Base-by-base conservation (phyloP, 2,329 filamentous ascomycete genomes). In the Dothidotthia symphoricarpi region DNA sequence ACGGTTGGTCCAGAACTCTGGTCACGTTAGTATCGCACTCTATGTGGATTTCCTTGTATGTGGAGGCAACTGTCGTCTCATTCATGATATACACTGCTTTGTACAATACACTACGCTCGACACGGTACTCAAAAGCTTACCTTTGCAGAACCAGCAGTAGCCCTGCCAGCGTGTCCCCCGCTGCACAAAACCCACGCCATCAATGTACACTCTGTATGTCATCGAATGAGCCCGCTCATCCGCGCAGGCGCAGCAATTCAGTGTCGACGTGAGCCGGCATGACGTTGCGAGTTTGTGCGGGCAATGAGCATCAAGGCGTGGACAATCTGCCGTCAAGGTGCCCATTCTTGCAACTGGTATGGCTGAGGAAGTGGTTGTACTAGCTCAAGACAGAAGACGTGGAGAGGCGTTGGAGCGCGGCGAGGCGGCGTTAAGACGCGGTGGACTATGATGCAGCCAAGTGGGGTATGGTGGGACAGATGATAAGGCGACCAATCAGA, bases 81-180 rank as follows among this genome's bases (percentile, higher is more conserved):
- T n/a, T n/a, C n/a, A n/a, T n/a, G n/a, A n/a, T n/a, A n/a, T n/a
- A n/a, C n/a, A n/a, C n/a, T n/a, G n/a, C n/a, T n/a, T n/a, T n/a
- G n/a, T n/a, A n/a, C n/a, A n/a, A n/a, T n/a, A n/a, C n/a, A n/a
- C n/a, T n/a, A n/a, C n/a, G n/a, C n/a, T n/a, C n/a, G n/a, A n/a
- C n/a, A n/a, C n/a, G n/a, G n/a, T n/a, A n/a, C n/a, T n/a, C n/a
- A n/a, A n/a, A n/a, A 35, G 31, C 27, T 11, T 46, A 66, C 68
- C 65, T 56, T 72, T 71, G 45, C 73, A 76, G 47, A 69, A 73
- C 72, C 72, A 75, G 46, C 73, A 76, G 41, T 76, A 76, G 38
- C 69, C 59, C 47, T 75, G 69, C 72, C 73, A 75, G 26, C 73
- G 49, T 4, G 67, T 72, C 2, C 72, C 73, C 16, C 71, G 60